Conservation (phyloP, 257 asterid genomes). For the Plantago major region DNA sequence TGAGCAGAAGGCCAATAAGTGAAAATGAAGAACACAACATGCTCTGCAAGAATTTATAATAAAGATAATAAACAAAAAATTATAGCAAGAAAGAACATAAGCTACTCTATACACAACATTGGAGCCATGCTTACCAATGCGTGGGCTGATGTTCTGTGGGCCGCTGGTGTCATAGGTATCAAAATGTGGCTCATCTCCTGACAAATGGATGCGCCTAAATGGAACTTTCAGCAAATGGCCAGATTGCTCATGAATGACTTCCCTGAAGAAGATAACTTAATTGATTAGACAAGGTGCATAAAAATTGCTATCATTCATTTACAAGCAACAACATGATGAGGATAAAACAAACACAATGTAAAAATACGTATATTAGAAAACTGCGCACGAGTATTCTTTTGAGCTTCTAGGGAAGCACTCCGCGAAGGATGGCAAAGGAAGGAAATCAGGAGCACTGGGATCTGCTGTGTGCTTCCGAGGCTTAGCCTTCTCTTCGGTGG, state of each 20-base stretch:
- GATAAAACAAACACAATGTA: neutral
- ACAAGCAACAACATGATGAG: neutral
- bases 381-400: slow-evolving; percentile 60
- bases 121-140: slow-evolving; percentile 38
- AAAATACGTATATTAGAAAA: neutral
- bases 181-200: slow-evolving; percentile 87
- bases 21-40: slow-evolving; percentile 3
- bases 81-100: neutral
- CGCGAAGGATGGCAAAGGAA: slow-evolving; percentile 86
- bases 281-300: slow-evolving; percentile 7
- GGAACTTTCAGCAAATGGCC: slow-evolving; percentile 79
- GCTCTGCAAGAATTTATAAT: slow-evolving; percentile 1
- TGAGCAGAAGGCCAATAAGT: neutral
- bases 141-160: slow-evolving; percentile 75
- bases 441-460: slow-evolving; percentile 86
- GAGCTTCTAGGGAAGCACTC: slow-evolving; percentile 97
- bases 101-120: neutral
- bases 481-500: slow-evolving; percentile 46
- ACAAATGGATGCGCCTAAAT: slow-evolving; percentile 76
- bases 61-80: neutral
- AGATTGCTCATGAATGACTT: slow-evolving; percentile 68
- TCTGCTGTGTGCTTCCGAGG: slow-evolving; percentile 78
- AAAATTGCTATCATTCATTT: neutral
- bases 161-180: slow-evolving; percentile 98
- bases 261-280: slow-evolving; percentile 55